Base-by-base conservation (phyloP, 345 rosid species). In the rapeseed (Brassica napus) region DNA sequence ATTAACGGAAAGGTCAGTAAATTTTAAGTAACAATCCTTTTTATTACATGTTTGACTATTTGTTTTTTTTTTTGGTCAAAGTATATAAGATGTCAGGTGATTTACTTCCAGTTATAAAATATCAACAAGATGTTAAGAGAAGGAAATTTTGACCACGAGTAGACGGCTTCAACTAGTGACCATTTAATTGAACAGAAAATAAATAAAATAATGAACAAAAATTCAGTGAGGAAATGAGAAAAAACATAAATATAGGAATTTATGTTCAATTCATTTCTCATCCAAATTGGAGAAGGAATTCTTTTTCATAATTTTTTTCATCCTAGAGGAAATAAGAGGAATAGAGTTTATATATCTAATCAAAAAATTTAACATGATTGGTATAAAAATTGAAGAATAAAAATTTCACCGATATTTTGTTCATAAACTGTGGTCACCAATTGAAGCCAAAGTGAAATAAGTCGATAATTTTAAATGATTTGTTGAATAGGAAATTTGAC, bases 11-110 rank as follows among this genome's bases (percentile, higher is more conserved):
- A 26, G 5, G 44, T 16, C 39, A 32, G 23, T 44, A 32, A 31
- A 35, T 31, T 49, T 60, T 74, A 54, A 37, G 62, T 74, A 80
- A 74, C 79, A 60, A 31, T 80, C 60, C 59, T 39, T 54, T 58
- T 78, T 39, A 42, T 72, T 78, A 64, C 58, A 65, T n/a, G 54
- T 57, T 78, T 78, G 82, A 78, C 82, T 72, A 37, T 42, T 65
- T 72, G 59, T 5, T 72, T 4, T 5, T 72, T 72, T 23, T 23
- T 23, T 23, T 23, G 24, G 24, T 57, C 62, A 58, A 57, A 65
- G 4, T 14, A 14, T 71, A 21, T 65, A 55, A 4, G 66, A 72
- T 78, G 73, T 57, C 62, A 58, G 68, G 68, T 72, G 61, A 72
- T 65, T 72, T 65, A 78, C 47, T 78, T 71, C 77, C 67, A 65